Evolutionary conservation across 2,329 filamentous ascomycete genomes (phyloP).

Genomic region (Cytospora mali): DNA sequence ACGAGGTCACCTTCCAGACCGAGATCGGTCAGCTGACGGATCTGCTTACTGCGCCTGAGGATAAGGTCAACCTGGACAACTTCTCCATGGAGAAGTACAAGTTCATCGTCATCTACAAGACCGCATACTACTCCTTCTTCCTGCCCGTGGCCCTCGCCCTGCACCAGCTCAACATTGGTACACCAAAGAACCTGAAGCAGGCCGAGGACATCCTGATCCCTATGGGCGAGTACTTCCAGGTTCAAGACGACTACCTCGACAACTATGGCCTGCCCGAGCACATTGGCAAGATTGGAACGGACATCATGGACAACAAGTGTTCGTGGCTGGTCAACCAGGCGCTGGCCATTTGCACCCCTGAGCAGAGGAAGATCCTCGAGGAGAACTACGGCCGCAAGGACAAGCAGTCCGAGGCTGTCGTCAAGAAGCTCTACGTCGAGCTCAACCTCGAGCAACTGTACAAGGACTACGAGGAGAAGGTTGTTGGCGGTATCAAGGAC

Average conservation of each 20-base stretch:
- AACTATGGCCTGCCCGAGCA: slow-evolving; percentile 91
- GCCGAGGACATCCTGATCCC: slow-evolving; percentile 92
- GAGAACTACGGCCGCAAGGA: slow-evolving; percentile 95
- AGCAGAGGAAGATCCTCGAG: slow-evolving; percentile 86
- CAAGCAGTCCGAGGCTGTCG: slow-evolving; percentile 74
- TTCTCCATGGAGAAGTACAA: slow-evolving; percentile 94
- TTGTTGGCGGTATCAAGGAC: slow-evolving; percentile 73
- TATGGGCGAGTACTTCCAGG: slow-evolving; percentile 98
- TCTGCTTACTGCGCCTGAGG: slow-evolving; percentile 92
- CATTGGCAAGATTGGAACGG: slow-evolving; percentile 98
- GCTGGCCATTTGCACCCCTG: slow-evolving; percentile 74
- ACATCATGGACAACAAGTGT: slow-evolving; percentile 99
- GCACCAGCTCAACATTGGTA: slow-evolving; percentile 81
- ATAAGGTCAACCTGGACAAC: slow-evolving; percentile 88
- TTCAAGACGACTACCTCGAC: slow-evolving; percentile 98
- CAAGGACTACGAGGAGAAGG: slow-evolving; percentile 85
- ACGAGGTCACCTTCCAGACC: slow-evolving; percentile 90
- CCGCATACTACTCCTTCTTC: slow-evolving; percentile 99
- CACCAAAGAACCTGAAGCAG: slow-evolving; percentile 84
- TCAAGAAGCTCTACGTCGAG: slow-evolving; percentile 89
- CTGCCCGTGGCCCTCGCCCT: slow-evolving; percentile 91
- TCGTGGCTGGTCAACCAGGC: slow-evolving; percentile 98
- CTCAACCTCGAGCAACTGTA: slow-evolving; percentile 82
- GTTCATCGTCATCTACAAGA: slow-evolving; percentile 99
- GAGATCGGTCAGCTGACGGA: slow-evolving; percentile 95